Conservation (phyloP, 73 alveolate species). For the Paramecium pentaurelia region DNA sequence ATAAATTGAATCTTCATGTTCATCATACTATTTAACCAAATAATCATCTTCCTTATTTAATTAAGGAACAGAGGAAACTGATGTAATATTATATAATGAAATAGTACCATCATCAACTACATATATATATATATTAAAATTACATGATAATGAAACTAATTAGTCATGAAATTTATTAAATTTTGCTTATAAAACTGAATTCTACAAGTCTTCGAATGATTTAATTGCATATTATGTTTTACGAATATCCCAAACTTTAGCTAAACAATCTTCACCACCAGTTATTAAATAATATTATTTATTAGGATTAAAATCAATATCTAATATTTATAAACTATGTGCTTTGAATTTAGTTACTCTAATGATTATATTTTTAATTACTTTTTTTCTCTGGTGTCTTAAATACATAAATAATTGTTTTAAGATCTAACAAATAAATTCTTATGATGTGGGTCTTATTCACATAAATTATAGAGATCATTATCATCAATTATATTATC, state of each 20-base stretch:
- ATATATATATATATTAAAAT: not conserved
- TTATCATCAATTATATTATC: not conserved
- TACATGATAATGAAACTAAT: slow-evolving; percentile 28
- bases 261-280: slow-evolving; percentile 27
- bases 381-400: slow-evolving; percentile 33
- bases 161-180: slow-evolving; percentile 40
- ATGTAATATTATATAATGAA: not conserved
- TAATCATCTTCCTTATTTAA: slow-evolving; percentile 20
- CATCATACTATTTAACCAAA: not conserved
- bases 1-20: slow-evolving; percentile 35
- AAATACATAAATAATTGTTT: not conserved
- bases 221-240: slow-evolving; percentile 36
- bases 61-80: slow-evolving; percentile 33
- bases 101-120: slow-evolving; percentile 47
- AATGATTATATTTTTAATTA: not conserved
- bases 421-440: slow-evolving; percentile 34
- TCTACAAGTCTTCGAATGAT: slow-evolving; percentile 31
- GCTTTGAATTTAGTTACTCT: slow-evolving; percentile 36
- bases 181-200: slow-evolving; percentile 27
- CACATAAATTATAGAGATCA: not conserved
- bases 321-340: slow-evolving; percentile 6
- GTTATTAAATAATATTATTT: slow-evolving; percentile 8
- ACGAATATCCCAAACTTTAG: slow-evolving; percentile 44
- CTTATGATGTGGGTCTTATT: slow-evolving; percentile 6
- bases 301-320: slow-evolving; percentile 35